These are phyloP conservation scores for Salix exigua DNA, from an alignment of 345 rosid genomes.

Conservation along the genomic window DNA sequence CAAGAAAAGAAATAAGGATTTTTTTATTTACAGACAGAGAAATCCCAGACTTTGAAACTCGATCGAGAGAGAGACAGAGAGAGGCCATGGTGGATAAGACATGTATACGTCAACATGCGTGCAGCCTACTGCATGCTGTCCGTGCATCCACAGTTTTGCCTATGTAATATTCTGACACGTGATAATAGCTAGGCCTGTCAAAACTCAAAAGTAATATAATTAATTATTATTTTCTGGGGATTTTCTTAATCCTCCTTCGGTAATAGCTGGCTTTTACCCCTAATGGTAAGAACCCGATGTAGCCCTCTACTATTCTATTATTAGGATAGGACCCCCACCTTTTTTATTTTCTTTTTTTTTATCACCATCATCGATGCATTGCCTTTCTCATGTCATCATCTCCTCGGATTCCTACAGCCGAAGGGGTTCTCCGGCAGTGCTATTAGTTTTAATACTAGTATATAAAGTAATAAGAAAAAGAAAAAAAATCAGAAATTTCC, in stretches of 20 bases:
- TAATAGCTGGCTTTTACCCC: neutral
- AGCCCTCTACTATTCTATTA: neutral
- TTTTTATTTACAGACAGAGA: neutral
- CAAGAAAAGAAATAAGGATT: neutral
- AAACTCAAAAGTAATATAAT: neutral
- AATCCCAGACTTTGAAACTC: neutral
- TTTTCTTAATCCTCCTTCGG: neutral
- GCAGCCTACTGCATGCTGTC: conserved; percentile 11
- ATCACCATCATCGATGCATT: neutral
- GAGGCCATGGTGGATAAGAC: conserved; percentile 2
- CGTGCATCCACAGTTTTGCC: conserved; percentile 13
- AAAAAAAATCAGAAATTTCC: no score
- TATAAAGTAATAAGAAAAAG: no score
- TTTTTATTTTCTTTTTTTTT: no score
- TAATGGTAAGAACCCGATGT: neutral
- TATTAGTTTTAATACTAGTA: no score
- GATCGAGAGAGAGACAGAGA: neutral
- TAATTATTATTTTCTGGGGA: neutral
- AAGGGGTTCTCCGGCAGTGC: no score
- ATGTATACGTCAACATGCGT: conserved; percentile 21
- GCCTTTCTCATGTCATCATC: neutral
- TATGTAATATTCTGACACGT: neutral
- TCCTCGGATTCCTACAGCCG: neutral
- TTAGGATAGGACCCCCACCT: neutral
- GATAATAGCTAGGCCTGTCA: neutral